Evolutionary conservation across 129 eudicot genomes (phyloP).

Genomic region (Lonicera japonica): DNA sequence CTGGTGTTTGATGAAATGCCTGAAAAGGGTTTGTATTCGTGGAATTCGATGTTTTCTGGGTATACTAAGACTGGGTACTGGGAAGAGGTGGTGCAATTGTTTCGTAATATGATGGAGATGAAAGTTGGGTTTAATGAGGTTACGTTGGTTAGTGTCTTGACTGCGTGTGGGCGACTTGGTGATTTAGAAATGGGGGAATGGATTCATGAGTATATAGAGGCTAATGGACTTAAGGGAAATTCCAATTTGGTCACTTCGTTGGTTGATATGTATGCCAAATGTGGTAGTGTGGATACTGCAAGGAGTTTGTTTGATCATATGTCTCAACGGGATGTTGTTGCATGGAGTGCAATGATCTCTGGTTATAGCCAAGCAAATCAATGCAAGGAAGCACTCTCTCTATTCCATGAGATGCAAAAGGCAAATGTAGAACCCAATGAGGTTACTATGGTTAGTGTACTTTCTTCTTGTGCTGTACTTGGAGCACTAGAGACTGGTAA

Average conservation of each 20-base stretch:
- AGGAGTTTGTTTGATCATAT: constrained; percentile 38
- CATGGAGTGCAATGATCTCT: constrained; percentile 68
- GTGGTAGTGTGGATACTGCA: constrained; percentile 45
- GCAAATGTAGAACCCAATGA: constrained; percentile 41
- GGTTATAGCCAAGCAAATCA: constrained; percentile 47
- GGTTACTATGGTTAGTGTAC: constrained; percentile 41
- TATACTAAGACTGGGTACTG: constrained; percentile 27
- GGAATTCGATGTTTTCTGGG: constrained; percentile 54
- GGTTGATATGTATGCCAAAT: constrained; percentile 44
- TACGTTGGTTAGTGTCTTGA: constrained; percentile 28
- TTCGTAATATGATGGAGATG: constrained; percentile 21
- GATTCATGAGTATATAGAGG: constrained; percentile 21
- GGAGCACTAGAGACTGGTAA: constrained; percentile 37
- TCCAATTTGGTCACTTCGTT: constrained; percentile 24
- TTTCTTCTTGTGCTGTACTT: constrained; percentile 39
- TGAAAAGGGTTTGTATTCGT: constrained; percentile 31
- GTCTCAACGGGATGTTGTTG: constrained; percentile 37
- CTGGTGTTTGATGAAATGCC: constrained; percentile 42
- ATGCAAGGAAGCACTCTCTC: constrained; percentile 48
- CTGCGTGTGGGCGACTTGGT: constrained; percentile 34
- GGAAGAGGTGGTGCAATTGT: constrained; percentile 27
- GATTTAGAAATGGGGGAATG: constrained; percentile 30
- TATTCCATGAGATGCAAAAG: constrained; percentile 48
- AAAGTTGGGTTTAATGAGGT: constrained; percentile 23
- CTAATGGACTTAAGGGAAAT: constrained; percentile 22